Conservation (phyloP, 2,329 filamentous ascomycete species). For the Aspergillus cejpii region DNA sequence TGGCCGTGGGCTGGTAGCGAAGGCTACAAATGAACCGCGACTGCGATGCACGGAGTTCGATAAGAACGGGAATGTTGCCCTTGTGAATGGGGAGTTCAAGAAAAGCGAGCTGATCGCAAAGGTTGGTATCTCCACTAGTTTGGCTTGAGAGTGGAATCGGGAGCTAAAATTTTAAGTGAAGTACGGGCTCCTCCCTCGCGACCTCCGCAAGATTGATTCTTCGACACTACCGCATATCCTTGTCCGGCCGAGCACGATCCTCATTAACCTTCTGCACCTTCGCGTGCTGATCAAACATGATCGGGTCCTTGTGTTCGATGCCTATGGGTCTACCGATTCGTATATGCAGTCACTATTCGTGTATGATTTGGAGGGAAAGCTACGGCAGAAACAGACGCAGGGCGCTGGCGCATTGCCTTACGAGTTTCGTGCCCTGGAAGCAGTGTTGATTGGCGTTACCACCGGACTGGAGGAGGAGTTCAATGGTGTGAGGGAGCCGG, state of each 20-base stretch:
- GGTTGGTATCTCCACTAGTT: conserved; percentile 68
- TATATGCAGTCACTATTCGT: conserved; percentile 96
- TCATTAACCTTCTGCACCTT: conserved; percentile 93
- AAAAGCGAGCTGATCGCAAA: conserved; percentile 96
- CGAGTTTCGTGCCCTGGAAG: conserved; percentile 92
- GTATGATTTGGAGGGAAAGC: conserved; percentile 89
- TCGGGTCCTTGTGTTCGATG: conserved; percentile 89
- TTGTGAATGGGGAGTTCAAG: conserved; percentile 93
- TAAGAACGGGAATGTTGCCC: conserved; percentile 80
- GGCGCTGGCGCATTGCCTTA: conserved; percentile 64
- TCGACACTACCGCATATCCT: conserved; percentile 93
- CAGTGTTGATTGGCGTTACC: conserved; percentile 89
- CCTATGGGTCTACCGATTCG: conserved; percentile 88
- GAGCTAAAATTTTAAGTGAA: conserved; percentile 31
- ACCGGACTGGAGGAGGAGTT: conserved; percentile 89
- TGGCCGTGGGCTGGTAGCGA: conserved; percentile 63
- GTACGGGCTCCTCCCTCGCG: conserved; percentile 88
- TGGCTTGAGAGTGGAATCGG: conserved; percentile 57
- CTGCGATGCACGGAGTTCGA: conserved; percentile 93
- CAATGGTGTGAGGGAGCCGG: conserved; percentile 84
- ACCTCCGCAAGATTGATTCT: conserved; percentile 95
- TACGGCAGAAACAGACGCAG: conserved; percentile 66
- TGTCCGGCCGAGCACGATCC: conserved; percentile 82
- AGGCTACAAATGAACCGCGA: conserved; percentile 75
- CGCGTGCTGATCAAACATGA: conserved; percentile 93